Conservation (phyloP, 768 basidiomycete genomes). For the Russula vinacea region DNA sequence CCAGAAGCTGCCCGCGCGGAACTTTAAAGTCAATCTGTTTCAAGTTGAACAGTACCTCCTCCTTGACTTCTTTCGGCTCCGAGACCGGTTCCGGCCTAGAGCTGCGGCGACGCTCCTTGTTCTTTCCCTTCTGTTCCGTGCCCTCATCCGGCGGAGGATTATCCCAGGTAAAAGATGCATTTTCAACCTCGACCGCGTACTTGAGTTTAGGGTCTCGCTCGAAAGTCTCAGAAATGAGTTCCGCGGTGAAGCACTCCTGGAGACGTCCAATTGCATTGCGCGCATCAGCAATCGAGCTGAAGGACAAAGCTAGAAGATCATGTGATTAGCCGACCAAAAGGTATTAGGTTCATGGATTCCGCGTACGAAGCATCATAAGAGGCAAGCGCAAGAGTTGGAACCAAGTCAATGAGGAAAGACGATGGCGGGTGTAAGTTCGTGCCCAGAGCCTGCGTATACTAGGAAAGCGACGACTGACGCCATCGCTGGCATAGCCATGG, state of each 20-base stretch:
- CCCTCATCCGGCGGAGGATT: conserved; percentile 54
- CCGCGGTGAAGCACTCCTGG: conserved; percentile 79
- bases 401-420: conserved; percentile 83
- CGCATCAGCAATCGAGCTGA: conserved; percentile 83
- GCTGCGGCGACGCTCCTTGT: conserved; percentile 2
- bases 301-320: conserved; percentile 51
- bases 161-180: conserved; percentile 86
- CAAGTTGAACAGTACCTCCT: conserved; percentile 57
- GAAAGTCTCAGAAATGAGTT: conserved; percentile 60
- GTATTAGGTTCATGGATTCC: not conserved
- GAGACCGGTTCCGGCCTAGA: conserved; percentile 15
- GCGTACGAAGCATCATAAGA: conserved; percentile 60
- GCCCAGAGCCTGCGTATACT: conserved; percentile 71
- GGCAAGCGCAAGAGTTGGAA: conserved; percentile 84
- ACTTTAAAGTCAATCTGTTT: conserved; percentile 62
- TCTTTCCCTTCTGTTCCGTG: conserved; percentile 31
- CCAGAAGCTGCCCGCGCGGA: conserved; percentile 73
- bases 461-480: conserved; percentile 77
- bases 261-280: conserved; percentile 75
- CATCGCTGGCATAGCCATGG: conserved; percentile 68
- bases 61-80: conserved; percentile 36
- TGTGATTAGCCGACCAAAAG: not conserved
- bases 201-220: conserved; percentile 52
- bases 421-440: conserved; percentile 61
- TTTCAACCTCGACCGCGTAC: conserved; percentile 61